Conservation (phyloP, 1,139 yeast genomes). For the Arxiozyma slooffiae region DNA sequence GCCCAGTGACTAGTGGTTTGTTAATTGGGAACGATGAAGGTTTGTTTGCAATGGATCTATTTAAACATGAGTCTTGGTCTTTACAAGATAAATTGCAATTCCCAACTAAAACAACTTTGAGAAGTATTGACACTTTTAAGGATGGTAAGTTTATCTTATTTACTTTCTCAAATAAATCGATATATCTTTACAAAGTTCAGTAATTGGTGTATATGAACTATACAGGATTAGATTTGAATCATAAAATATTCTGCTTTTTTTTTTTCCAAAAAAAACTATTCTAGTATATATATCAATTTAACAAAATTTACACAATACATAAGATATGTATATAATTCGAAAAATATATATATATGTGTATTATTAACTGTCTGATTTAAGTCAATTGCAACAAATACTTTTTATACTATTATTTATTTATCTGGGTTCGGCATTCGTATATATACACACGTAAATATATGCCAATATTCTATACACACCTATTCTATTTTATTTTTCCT, state of each 20-base stretch:
- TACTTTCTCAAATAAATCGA: constrained; percentile 11
- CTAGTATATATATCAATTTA: too few relatives aligned
- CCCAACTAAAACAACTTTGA: neutral
- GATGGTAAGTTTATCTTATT: constrained; percentile 8
- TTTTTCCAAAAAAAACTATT: too few relatives aligned
- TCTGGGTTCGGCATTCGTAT: neutral
- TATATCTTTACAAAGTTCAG: neutral
- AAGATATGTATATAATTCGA: too few relatives aligned
- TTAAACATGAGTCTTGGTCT: constrained; percentile 31
- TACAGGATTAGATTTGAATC: neutral
- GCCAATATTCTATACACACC: neutral
- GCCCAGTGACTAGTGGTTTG: constrained; percentile 38
- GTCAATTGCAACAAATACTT: neutral
- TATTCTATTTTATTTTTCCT: too few relatives aligned
- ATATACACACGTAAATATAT: neutral
- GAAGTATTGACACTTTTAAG: neutral
- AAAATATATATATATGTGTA: too few relatives aligned
- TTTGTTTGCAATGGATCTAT: constrained; percentile 45
- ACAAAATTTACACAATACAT: too few relatives aligned
- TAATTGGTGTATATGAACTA: neutral
- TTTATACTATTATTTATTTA: too few relatives aligned
- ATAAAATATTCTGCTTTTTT: neutral
- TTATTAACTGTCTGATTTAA: too few relatives aligned
- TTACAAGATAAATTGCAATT: constrained; percentile 8
- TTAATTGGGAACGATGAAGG: constrained; percentile 73